Evolutionary conservation across 345 rosid genomes (phyloP).

Genomic region (Boechera retrofracta): DNA sequence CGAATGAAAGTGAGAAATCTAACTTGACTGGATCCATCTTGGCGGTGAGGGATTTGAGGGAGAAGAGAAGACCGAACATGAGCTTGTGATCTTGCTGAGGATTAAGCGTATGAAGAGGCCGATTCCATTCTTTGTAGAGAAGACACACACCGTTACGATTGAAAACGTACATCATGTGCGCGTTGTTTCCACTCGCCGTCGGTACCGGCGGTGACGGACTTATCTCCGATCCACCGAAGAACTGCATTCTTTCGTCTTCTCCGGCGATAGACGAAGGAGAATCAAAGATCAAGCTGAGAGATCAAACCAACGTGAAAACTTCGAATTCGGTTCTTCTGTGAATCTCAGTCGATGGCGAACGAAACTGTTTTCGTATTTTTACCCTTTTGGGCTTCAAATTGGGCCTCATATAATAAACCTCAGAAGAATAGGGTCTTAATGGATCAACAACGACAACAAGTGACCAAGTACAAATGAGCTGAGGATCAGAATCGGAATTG

Average conservation of each 20-base stretch:
- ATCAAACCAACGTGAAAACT: not conserved
- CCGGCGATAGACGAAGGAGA: slow-evolving; percentile 10
- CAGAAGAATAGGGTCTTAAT: not conserved
- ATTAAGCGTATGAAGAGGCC: slow-evolving; percentile 83
- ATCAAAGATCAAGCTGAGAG: slow-evolving; percentile 17
- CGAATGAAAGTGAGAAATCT: slow-evolving; percentile 13
- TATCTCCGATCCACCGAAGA: slow-evolving; percentile 90
- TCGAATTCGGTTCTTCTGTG: not conserved
- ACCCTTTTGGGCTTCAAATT: not conserved
- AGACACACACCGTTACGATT: slow-evolving; percentile 89
- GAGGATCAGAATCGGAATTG: too few relatives aligned
- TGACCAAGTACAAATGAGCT: too few relatives aligned
- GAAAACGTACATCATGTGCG: slow-evolving; percentile 85
- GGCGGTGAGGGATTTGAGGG: slow-evolving; percentile 93
- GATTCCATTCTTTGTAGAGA: slow-evolving; percentile 89
- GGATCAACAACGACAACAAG: not conserved
- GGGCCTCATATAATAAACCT: not conserved
- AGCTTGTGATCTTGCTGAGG: slow-evolving; percentile 94
- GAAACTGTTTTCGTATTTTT: not conserved
- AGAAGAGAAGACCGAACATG: slow-evolving; percentile 98
- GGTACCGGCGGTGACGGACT: slow-evolving; percentile 86
- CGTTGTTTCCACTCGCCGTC: slow-evolving; percentile 79
- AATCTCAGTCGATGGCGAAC: not conserved
- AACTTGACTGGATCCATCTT: slow-evolving; percentile 94
- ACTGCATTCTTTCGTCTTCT: slow-evolving; percentile 61